phyloP scores from a whole-genome alignment of 1,284 basidiomycete genomes.

The Pterula multifida region DNA sequence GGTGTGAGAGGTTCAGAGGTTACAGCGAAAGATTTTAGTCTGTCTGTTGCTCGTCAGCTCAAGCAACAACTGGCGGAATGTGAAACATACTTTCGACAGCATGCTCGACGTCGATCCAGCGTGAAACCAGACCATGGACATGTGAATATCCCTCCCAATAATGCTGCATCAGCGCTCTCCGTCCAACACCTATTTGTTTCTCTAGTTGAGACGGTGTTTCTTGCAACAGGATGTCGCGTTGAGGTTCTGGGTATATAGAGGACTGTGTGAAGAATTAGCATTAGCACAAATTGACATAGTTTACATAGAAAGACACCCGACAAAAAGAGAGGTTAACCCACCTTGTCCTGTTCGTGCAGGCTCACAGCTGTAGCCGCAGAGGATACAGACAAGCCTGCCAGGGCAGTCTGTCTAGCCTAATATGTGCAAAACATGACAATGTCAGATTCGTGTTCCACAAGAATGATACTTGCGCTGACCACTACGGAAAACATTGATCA shows the following conservation, averaged over 20 bases:
- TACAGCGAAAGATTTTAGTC: constrained; percentile 72
- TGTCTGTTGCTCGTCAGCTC: constrained; percentile 30
- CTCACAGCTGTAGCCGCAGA: neutral
- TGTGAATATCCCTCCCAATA: constrained; percentile 45
- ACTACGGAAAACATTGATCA: neutral
- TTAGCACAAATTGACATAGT: neutral
- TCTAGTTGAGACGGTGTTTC: constrained; percentile 66
- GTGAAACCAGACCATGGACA: constrained; percentile 59
- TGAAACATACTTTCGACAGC: constrained; percentile 65
- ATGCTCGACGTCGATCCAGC: constrained; percentile 76
- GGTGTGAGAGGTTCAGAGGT: constrained; percentile 77
- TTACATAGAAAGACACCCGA: neutral
- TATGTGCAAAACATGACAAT: neutral
- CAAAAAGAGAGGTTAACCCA: neutral
- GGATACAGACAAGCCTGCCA: neutral
- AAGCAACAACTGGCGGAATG: no score
- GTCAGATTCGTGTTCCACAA: neutral
- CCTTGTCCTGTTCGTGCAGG: neutral
- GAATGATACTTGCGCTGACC: neutral
- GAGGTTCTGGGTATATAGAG: constrained; percentile 63
- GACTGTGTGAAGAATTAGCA: constrained; percentile 32
- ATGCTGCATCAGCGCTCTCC: constrained; percentile 42
- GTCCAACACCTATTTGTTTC: constrained; percentile 53
- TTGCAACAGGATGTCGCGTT: constrained; percentile 52
- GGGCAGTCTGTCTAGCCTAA: neutral